Percentiles rank a stretch among this genome's conserved stretches.
phyloP scores from a whole-genome alignment of 345 rosid species.

The Noccaea bulbosa region DNA sequence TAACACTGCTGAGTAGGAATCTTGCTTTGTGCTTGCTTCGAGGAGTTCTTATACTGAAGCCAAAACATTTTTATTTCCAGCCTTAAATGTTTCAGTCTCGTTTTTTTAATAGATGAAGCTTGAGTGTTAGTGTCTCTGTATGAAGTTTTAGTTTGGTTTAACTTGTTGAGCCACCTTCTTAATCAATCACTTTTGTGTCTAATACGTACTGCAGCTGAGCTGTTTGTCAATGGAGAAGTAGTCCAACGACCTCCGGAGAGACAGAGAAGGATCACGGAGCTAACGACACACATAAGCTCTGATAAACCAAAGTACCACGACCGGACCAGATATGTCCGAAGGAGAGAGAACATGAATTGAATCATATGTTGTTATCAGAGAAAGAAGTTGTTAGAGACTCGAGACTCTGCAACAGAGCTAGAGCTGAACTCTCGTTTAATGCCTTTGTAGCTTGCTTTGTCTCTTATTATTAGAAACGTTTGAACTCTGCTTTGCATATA shows the following conservation, averaged over 20 bases:
- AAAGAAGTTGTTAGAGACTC: no score
- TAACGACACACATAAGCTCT: conserved; percentile 75
- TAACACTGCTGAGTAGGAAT: background rate
- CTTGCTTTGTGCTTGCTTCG: no score
- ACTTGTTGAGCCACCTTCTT: background rate
- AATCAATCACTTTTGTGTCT: background rate
- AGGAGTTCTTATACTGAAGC: no score
- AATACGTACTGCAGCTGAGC: conserved; percentile 64
- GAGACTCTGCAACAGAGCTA: no score
- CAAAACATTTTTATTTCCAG: background rate
- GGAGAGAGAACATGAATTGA: conserved; percentile 56
- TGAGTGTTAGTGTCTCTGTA: background rate
- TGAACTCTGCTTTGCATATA: conserved; percentile 3
- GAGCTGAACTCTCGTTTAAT: no score
- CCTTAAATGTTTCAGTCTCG: background rate
- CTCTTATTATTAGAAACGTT: no score
- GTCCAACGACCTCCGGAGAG: conserved; percentile 92
- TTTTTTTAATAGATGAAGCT: background rate
- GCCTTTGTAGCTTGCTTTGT: conserved; percentile 14
- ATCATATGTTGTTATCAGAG: no score
- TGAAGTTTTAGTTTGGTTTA: background rate
- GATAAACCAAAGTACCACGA: conserved; percentile 92
- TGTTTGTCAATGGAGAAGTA: conserved; percentile 85
- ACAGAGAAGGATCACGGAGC: conserved; percentile 87
- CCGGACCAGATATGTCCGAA: conserved; percentile 78